Conservation (phyloP, 768 basidiomycete genomes). For the Russula ochroleuca region DNA sequence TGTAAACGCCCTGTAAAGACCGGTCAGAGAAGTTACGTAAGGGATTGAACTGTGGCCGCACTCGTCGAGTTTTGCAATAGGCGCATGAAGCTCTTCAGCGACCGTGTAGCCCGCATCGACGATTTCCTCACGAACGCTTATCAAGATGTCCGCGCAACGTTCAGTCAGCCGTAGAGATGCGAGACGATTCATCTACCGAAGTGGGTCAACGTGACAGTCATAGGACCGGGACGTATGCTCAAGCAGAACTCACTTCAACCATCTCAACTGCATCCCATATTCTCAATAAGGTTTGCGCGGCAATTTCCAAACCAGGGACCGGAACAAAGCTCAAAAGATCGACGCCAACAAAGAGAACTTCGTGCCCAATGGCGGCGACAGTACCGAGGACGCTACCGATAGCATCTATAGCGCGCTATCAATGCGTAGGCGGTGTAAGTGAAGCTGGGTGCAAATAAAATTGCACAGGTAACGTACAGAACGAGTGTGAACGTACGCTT, state of each 20-base stretch:
- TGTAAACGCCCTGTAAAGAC: constrained; percentile 38
- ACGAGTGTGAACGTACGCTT: constrained; percentile 32
- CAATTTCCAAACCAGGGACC: constrained; percentile 50
- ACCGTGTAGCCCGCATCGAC: constrained; percentile 52
- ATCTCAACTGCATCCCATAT: constrained; percentile 63
- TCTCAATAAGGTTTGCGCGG: constrained; percentile 47
- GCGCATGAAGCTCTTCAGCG: constrained; percentile 45
- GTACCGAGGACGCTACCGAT: constrained; percentile 40
- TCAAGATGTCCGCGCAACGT: constrained; percentile 63
- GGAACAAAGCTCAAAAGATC: constrained; percentile 51
- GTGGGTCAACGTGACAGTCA: not conserved
- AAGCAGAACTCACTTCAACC: constrained; percentile 46
- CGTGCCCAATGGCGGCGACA: constrained; percentile 42
- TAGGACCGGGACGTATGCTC: not conserved
- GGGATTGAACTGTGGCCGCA: constrained; percentile 32
- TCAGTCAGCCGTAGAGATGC: constrained; percentile 68
- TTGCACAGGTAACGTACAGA: constrained; percentile 25
- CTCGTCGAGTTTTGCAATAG: constrained; percentile 51
- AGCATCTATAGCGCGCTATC: constrained; percentile 31
- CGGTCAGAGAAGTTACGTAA: constrained; percentile 10
- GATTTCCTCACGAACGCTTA: constrained; percentile 61
- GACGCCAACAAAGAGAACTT: constrained; percentile 40
- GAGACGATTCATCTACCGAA: constrained; percentile 56
- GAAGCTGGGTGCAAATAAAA: not conserved
- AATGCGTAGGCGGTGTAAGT: not conserved